These are phyloP conservation scores for Microcos paniculata DNA, from an alignment of 345 rosid genomes.

Conservation along the genomic window DNA sequence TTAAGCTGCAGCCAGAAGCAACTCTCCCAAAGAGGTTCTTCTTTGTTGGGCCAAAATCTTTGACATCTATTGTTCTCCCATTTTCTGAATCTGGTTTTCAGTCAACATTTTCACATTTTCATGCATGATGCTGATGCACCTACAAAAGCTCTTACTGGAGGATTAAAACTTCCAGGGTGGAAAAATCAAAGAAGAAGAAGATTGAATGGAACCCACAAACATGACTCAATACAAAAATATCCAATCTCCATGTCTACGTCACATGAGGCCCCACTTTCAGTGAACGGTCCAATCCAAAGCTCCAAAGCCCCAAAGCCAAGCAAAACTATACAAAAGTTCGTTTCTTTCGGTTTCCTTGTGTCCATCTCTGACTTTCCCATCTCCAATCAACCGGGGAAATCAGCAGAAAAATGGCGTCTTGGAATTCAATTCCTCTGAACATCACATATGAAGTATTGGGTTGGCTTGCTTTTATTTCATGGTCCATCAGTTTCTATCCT, in stretches of 20 bases:
- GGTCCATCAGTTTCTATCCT: slow-evolving; percentile 91
- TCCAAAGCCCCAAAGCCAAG: background rate
- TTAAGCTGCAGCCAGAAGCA: background rate
- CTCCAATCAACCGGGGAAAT: slow-evolving; percentile 1
- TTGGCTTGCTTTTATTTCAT: slow-evolving; percentile 76
- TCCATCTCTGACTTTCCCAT: background rate
- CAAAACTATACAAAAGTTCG: background rate
- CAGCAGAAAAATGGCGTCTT: slow-evolving; percentile 53
- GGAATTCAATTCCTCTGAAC: slow-evolving; percentile 81
- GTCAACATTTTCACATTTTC: too few relatives aligned
- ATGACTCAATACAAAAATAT: background rate
- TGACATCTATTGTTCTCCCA: background rate
- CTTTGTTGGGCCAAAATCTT: background rate
- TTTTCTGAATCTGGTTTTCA: too few relatives aligned
- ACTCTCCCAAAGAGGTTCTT: background rate
- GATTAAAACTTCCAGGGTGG: background rate
- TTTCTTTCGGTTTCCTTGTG: background rate
- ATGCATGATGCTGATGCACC: too few relatives aligned
- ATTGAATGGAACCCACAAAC: background rate
- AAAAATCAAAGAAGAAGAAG: background rate
- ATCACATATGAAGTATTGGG: slow-evolving; percentile 63
- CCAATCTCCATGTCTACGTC: background rate
- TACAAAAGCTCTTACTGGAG: too few relatives aligned
- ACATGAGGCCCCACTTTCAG: background rate
- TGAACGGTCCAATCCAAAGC: background rate